A percentile compares a stretch with the other conserved stretches of the same genome.
These are phyloP conservation scores for Neoarthrinium moseri DNA, from an alignment of 2,329 filamentous ascomycete genomes.

Conservation along the genomic window DNA sequence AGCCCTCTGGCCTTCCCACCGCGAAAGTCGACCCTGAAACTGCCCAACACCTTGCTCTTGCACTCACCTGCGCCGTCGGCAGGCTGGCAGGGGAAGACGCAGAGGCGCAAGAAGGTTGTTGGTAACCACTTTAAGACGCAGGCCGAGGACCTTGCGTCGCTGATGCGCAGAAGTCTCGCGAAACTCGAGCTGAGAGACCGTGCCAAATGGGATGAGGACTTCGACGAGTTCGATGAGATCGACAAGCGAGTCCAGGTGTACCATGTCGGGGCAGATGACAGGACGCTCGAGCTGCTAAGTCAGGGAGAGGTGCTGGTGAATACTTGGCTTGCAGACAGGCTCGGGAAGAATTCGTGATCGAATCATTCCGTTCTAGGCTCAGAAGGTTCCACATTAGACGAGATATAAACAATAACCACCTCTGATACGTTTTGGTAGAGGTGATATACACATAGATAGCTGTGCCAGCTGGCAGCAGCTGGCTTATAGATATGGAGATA, in stretches of 20 bases:
- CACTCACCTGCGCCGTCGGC: slow-evolving; percentile 34
- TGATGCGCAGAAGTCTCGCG: slow-evolving; percentile 50
- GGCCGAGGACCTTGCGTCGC: slow-evolving; percentile 41
- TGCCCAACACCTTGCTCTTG: slow-evolving; percentile 49
- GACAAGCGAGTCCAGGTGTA: slow-evolving; percentile 35
- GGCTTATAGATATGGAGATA: too few species aligned
- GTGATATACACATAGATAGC: too few species aligned
- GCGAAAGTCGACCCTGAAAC: slow-evolving; percentile 41
- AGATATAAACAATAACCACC: too few species aligned
- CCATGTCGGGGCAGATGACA: slow-evolving; percentile 32
- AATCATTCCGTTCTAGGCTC: too few species aligned
- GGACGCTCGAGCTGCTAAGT: slow-evolving; percentile 10
- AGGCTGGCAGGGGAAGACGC: slow-evolving; percentile 13
- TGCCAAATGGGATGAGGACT: slow-evolving; percentile 38
- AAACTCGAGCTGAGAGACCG: slow-evolving; percentile 44
- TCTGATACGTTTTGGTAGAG: too few species aligned
- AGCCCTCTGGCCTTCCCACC: slow-evolving; percentile 49
- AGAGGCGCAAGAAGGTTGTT: slow-evolving; percentile 15
- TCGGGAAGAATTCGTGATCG: too few species aligned
- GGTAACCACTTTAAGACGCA: slow-evolving; percentile 46
- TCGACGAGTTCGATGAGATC: slow-evolving; percentile 30
- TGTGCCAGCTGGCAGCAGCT: too few species aligned
- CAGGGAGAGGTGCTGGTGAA: slow-evolving; percentile 15
- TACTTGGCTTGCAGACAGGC: slow-evolving; percentile 23
- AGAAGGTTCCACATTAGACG: too few species aligned